Percentiles rank a stretch among this genome's conserved stretches.
These are phyloP conservation scores for Larix sibirica DNA, from an alignment of 83 land plant genomes.

Conservation along the genomic window DNA sequence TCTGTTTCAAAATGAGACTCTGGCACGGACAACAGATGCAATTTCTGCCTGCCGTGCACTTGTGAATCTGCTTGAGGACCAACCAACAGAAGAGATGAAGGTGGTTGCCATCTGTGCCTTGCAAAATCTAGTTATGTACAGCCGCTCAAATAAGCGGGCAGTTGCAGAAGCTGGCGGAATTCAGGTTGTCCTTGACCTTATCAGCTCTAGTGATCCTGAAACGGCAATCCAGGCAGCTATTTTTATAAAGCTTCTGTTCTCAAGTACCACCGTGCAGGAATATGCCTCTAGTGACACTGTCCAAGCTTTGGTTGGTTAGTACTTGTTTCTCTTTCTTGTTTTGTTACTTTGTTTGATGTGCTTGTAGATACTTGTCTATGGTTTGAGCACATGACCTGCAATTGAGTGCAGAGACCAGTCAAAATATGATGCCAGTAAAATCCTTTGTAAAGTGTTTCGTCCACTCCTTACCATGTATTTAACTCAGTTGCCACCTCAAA, in stretches of 20 bases:
- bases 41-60: slow-evolving; percentile 93
- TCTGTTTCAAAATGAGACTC: slow-evolving; percentile 90
- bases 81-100: slow-evolving; percentile 98
- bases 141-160: slow-evolving; percentile 96
- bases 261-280: slow-evolving; percentile 94
- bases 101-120: slow-evolving; percentile 94
- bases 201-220: slow-evolving; percentile 80
- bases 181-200: slow-evolving; percentile 87
- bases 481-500: not conserved
- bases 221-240: slow-evolving; percentile 93
- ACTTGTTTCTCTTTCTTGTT: not conserved
- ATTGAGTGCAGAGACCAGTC: not conserved
- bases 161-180: slow-evolving; percentile 99
- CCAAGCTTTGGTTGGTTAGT: slow-evolving; percentile 80
- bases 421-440: not conserved
- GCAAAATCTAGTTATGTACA: slow-evolving; percentile 94
- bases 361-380: not conserved
- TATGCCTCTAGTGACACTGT: slow-evolving; percentile 97
- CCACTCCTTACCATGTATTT: not conserved
- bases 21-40: slow-evolving; percentile 87
- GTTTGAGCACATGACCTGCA: not conserved
- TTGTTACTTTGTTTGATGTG: not conserved
- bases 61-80: slow-evolving; percentile 94
- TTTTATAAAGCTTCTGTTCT: slow-evolving; percentile 84
- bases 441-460: not conserved